A percentile compares a stretch with the other conserved stretches of the same genome.
phyloP scores from a whole-genome alignment of 768 basidiomycete genomes.

The Russula brevipes region DNA sequence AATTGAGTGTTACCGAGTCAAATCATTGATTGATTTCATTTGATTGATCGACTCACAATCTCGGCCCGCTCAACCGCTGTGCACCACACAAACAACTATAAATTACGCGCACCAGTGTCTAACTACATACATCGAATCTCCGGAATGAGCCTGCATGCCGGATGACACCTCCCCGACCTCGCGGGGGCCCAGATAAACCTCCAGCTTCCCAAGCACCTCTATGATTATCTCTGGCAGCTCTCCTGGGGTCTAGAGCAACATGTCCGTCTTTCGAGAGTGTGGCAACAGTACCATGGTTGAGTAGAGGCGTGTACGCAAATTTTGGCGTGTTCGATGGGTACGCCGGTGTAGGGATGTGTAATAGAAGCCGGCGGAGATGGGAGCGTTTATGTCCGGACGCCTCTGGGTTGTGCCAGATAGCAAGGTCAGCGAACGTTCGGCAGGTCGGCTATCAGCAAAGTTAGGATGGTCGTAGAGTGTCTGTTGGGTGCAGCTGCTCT shows the following conservation, averaged over 20 bases:
- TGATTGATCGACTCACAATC: neutral
- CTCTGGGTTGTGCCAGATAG: neutral
- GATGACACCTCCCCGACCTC: constrained; percentile 3
- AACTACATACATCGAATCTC: neutral
- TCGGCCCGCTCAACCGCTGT: constrained; percentile 6
- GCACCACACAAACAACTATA: neutral
- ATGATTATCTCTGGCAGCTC: neutral
- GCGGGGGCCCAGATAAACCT: constrained; percentile 4
- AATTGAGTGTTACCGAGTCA: neutral
- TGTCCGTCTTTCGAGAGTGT: neutral
- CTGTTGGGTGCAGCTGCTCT: constrained; percentile 14
- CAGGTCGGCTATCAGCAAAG: neutral
- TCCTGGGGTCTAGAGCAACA: neutral
- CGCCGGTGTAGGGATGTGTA: constrained; percentile 1
- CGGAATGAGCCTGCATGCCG: constrained; percentile 5
- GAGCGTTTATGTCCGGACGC: neutral
- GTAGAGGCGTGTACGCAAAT: constrained; percentile 2
- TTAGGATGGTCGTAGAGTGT: constrained; percentile 15
- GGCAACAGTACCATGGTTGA: neutral
- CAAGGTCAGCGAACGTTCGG: neutral
- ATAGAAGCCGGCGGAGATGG: constrained; percentile 6
- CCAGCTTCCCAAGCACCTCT: constrained; percentile 6
- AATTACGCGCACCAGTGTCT: constrained; percentile 15
- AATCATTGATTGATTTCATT: neutral
- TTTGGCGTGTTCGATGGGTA: constrained; percentile 1